Conservation (phyloP, 257 asterid genomes). For the Capsicum rhomboideum region DNA sequence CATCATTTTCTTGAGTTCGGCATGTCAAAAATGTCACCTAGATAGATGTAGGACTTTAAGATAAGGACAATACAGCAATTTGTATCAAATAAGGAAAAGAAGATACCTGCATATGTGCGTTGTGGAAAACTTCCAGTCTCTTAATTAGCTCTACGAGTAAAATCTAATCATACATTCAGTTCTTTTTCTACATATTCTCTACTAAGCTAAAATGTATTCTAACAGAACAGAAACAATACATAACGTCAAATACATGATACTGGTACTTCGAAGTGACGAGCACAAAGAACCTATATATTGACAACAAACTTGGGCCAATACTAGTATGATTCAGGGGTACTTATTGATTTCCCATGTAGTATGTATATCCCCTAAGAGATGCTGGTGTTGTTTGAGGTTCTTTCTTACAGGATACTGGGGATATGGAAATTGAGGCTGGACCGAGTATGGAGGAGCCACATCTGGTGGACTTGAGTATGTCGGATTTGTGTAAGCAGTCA, state of each 20-base stretch:
- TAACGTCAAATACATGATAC: neutral
- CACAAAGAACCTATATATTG: too few species aligned
- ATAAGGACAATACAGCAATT: too few species aligned
- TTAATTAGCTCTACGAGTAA: neutral
- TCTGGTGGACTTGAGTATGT: conserved; percentile 39
- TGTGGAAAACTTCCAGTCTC: neutral
- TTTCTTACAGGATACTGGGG: conserved; percentile 43
- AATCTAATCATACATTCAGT: neutral
- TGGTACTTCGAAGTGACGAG: too few species aligned
- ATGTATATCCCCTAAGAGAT: conserved; percentile 51
- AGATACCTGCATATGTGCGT: too few species aligned
- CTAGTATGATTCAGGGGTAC: too few species aligned
- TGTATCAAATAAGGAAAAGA: too few species aligned
- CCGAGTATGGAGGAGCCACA: conserved; percentile 29
- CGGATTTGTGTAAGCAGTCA: conserved; percentile 32
- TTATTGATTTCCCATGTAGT: conserved; percentile 60
- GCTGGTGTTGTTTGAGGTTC: conserved; percentile 35
- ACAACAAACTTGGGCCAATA: too few species aligned
- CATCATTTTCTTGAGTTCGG: too few species aligned
- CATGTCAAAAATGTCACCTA: too few species aligned
- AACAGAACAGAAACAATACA: neutral
- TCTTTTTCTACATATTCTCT: neutral
- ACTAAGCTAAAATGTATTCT: neutral
- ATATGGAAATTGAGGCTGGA: conserved; percentile 45
- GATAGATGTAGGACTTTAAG: too few species aligned